phyloP scores from a whole-genome alignment of 805 yeast genomes.

The Clavispora vitiphila region DNA sequence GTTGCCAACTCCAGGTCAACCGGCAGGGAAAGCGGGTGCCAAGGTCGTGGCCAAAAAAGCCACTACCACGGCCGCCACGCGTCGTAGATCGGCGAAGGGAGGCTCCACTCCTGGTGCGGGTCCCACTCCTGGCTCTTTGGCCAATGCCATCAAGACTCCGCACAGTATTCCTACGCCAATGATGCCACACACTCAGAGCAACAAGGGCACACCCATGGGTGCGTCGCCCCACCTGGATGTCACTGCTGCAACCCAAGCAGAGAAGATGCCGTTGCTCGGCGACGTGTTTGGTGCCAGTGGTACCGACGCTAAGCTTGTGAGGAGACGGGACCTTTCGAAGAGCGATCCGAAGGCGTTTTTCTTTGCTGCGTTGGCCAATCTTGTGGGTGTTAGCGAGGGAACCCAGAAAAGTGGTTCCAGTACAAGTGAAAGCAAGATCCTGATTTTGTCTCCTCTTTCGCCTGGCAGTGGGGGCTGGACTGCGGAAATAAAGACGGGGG shows the following conservation, averaged over 20 bases:
- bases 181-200: slow-evolving; percentile 30
- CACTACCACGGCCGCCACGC: slow-evolving; percentile 1
- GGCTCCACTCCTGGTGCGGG: slow-evolving; percentile 31
- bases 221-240: slow-evolving; percentile 25
- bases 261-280: slow-evolving; percentile 10
- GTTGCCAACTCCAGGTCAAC: background rate
- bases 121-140: slow-evolving; percentile 35
- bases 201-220: slow-evolving; percentile 38
- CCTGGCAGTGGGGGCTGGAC: slow-evolving; percentile 35
- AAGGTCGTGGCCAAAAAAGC: slow-evolving; percentile 13
- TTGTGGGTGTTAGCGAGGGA: slow-evolving; percentile 34
- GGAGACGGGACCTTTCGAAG: slow-evolving; percentile 42
- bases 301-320: slow-evolving; percentile 39
- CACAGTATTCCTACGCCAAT: slow-evolving; percentile 41
- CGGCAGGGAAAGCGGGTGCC: slow-evolving; percentile 18
- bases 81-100: slow-evolving; percentile 15
- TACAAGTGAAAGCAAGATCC: slow-evolving; percentile 7
- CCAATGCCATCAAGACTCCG: slow-evolving; percentile 39
- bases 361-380: slow-evolving; percentile 46
- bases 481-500: slow-evolving; percentile 42
- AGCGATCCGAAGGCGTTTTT: slow-evolving; percentile 46
- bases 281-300: slow-evolving; percentile 20
- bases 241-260: slow-evolving; percentile 1
- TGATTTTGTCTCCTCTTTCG: slow-evolving; percentile 33
- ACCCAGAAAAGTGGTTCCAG: background rate